These are phyloP conservation scores for Penicillium aurantiogriseum DNA, from an alignment of 2,329 filamentous ascomycete genomes.

Conservation along the genomic window DNA sequence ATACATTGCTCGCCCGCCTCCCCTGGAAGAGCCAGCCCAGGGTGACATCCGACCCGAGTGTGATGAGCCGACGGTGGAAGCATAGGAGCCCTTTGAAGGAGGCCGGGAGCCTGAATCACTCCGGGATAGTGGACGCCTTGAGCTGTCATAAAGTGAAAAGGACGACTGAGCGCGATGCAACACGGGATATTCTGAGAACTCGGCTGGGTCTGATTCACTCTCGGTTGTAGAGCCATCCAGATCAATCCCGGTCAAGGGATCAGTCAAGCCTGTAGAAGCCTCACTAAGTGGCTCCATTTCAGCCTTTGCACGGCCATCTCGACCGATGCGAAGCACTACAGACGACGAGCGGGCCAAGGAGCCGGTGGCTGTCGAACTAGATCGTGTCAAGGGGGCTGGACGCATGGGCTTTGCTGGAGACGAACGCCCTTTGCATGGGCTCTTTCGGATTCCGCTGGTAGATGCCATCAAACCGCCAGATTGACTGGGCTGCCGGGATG, in stretches of 20 bases:
- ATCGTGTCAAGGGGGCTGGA: conserved; percentile 31
- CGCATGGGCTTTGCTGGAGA: conserved; percentile 43
- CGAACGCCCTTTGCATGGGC: conserved; percentile 43
- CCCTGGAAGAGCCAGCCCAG: conserved; percentile 39
- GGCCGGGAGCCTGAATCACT: conserved; percentile 40
- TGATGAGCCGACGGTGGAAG: conserved; percentile 42
- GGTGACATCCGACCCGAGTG: conserved; percentile 44
- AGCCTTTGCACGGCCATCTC: conserved; percentile 49
- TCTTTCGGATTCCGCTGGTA: conserved; percentile 40
- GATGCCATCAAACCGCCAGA: conserved; percentile 34
- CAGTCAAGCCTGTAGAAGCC: conserved; percentile 33
- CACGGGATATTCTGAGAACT: conserved; percentile 41
- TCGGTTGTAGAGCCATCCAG: conserved; percentile 46
- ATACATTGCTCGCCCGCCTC: conserved; percentile 24
- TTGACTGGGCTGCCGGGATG: conserved; percentile 30
- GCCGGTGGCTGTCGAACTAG: conserved; percentile 32
- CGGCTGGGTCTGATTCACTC: conserved; percentile 43
- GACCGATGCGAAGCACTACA: conserved; percentile 48
- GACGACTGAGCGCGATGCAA: conserved; percentile 41
- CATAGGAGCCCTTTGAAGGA: conserved; percentile 46
- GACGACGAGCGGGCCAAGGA: conserved; percentile 41
- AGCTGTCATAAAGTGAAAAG: conserved; percentile 38
- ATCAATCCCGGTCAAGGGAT: conserved; percentile 40
- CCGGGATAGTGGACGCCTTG: conserved; percentile 30
- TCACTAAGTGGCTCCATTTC: conserved; percentile 42